Evolutionary conservation across 441 rosid genomes (phyloP).

Genomic region (Mallotus repandus): DNA sequence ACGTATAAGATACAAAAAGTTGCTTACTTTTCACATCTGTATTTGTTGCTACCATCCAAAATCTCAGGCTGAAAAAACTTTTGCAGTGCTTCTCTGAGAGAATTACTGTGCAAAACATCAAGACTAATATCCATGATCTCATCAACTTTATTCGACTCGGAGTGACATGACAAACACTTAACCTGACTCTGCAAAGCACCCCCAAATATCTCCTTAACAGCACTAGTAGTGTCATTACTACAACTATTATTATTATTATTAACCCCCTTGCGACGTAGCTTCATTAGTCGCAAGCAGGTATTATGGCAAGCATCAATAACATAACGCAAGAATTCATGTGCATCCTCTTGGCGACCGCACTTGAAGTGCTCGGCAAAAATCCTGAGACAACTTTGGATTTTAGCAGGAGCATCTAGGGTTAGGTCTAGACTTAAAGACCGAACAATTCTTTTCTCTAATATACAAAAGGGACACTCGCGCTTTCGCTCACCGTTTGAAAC

Average conservation of each 20-base stretch:
- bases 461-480: constrained; percentile 89
- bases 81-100: constrained; percentile 77
- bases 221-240: constrained; percentile 32
- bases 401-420: constrained; percentile 59
- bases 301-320: constrained; percentile 95
- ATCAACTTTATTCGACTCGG: constrained; percentile 84
- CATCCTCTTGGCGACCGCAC: constrained; percentile 87
- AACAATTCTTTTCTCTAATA: constrained; percentile 71
- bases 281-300: constrained; percentile 76
- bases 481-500: constrained; percentile 44
- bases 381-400: constrained; percentile 63
- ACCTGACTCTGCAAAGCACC: constrained; percentile 96
- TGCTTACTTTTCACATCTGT: constrained; percentile 81
- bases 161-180: constrained; percentile 80
- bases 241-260: constrained; percentile 20
- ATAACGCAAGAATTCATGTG: constrained; percentile 90
- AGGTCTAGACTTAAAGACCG: constrained; percentile 68
- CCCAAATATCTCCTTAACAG: constrained; percentile 88
- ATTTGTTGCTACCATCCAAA: constrained; percentile 92
- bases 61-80: constrained; percentile 87
- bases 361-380: constrained; percentile 75
- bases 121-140: constrained; percentile 97
- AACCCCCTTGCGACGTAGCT: constrained; percentile 52
- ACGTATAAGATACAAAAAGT: neutral
- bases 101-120: constrained; percentile 61